Conservation (phyloP, 1,284 basidiomycete genomes). For the Pulchroboletus neoregius region DNA sequence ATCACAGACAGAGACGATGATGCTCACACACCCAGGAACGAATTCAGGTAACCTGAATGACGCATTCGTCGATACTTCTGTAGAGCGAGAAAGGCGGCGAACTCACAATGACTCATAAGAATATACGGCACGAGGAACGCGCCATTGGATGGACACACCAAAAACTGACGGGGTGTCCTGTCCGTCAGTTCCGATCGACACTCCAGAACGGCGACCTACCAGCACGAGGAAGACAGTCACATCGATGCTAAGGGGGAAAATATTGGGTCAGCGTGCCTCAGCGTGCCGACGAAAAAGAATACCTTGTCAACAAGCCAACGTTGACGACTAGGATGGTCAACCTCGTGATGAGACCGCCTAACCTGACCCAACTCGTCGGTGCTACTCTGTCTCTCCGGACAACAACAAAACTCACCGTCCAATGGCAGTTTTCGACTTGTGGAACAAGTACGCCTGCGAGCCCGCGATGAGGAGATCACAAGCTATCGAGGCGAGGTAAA, state of each 20-base stretch:
- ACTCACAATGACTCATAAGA: slow-evolving; percentile 33
- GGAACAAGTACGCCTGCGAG: slow-evolving; percentile 32
- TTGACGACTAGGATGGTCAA: slow-evolving; percentile 32
- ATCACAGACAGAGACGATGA: background rate
- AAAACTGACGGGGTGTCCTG: slow-evolving; percentile 16
- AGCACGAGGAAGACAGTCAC: slow-evolving; percentile 31
- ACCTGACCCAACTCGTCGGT: slow-evolving; percentile 12
- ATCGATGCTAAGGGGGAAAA: slow-evolving; percentile 18
- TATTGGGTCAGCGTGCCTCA: background rate
- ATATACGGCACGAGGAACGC: slow-evolving; percentile 33
- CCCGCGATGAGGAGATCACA: slow-evolving; percentile 34
- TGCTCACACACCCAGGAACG: slow-evolving; percentile 33
- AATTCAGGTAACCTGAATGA: slow-evolving; percentile 30
- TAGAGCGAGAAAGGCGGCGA: rapidly evolving
- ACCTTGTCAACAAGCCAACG: slow-evolving; percentile 33
- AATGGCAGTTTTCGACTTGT: slow-evolving; percentile 31
- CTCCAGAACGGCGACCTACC: slow-evolving; percentile 11
- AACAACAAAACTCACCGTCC: slow-evolving; percentile 23
- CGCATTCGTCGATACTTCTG: background rate
- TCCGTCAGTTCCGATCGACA: background rate
- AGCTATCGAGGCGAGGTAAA: slow-evolving; percentile 29
- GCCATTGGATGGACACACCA: slow-evolving; percentile 32
- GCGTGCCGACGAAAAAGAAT: background rate
- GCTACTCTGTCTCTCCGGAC: background rate
- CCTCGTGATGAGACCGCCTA: slow-evolving; percentile 31